Evolutionary conservation across 768 basidiomycete species (phyloP).

Genomic region (Russula dissimulans): DNA sequence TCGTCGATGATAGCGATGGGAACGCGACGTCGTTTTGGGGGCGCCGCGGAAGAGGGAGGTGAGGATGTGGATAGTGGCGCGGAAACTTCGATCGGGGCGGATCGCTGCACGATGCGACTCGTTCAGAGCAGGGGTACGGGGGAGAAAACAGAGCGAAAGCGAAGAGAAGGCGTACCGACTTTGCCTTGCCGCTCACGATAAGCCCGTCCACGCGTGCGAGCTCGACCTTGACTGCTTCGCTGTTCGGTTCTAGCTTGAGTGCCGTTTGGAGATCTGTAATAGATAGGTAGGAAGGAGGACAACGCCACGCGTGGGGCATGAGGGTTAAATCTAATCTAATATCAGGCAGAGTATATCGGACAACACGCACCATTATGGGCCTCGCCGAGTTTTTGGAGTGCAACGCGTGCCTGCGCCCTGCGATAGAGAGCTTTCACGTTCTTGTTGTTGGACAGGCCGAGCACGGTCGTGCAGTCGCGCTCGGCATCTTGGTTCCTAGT

Average conservation of each 20-base stretch:
- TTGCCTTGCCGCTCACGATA: conserved; percentile 31
- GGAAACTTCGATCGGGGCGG: conserved; percentile 21
- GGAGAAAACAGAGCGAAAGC: no score
- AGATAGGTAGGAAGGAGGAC: neutral
- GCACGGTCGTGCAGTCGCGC: conserved; percentile 52
- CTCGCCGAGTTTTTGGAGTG: conserved; percentile 42
- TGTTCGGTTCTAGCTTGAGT: conserved; percentile 52
- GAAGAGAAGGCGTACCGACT: conserved; percentile 6
- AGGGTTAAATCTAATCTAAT: conserved; percentile 1
- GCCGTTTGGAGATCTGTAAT: conserved; percentile 51
- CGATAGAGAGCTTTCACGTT: conserved; percentile 80
- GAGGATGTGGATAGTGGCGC: conserved; percentile 1
- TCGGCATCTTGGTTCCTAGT: conserved; percentile 19
- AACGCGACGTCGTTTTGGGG: conserved; percentile 42
- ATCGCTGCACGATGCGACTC: conserved; percentile 21
- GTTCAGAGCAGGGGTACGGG: neutral
- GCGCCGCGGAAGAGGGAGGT: neutral
- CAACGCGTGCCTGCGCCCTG: conserved; percentile 62
- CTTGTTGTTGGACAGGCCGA: conserved; percentile 39
- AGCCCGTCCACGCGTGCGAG: conserved; percentile 40
- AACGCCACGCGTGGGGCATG: neutral
- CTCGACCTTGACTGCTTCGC: conserved; percentile 55
- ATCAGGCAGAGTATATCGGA: neutral
- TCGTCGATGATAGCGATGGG: conserved; percentile 53
- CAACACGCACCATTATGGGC: conserved; percentile 50